phyloP scores from a whole-genome alignment of 768 basidiomycete species.

The Psilocybe azurescens region DNA sequence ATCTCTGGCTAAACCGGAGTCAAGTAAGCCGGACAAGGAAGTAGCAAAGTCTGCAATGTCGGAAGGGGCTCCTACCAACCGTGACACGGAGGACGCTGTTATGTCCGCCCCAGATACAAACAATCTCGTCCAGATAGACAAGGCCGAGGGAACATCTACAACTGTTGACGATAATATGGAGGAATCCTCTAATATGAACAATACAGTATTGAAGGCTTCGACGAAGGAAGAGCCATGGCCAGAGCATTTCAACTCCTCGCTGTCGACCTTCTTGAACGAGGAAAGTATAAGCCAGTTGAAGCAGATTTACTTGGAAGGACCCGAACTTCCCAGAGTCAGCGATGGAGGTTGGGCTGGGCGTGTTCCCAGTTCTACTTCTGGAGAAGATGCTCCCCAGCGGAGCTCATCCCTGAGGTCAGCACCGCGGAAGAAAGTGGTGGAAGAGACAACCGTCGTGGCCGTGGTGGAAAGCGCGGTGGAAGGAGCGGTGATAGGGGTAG shows the following conservation, averaged over 20 bases:
- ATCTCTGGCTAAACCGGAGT: conserved; percentile 73
- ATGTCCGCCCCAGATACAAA: conserved; percentile 11
- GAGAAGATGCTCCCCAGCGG: conserved; percentile 3
- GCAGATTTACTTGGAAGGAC: conserved; percentile 80
- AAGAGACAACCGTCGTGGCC: conserved; percentile 52
- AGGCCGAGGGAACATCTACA: neutral
- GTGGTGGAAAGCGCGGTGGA: conserved; percentile 45
- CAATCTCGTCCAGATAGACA: neutral
- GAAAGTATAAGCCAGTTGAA: conserved; percentile 67
- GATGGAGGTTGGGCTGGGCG: conserved; percentile 79
- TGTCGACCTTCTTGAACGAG: conserved; percentile 69
- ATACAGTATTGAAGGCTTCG: conserved; percentile 5
- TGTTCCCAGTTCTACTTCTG: conserved; percentile 32
- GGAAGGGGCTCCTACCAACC: conserved; percentile 3
- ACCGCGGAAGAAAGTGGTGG: conserved; percentile 35
- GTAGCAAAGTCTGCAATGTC: conserved; percentile 1
- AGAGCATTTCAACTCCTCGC: conserved; percentile 55
- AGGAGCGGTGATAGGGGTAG: conserved; percentile 21
- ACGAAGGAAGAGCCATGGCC: conserved; percentile 63
- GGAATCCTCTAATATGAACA: conserved; percentile 1
- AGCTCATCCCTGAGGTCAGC: conserved; percentile 14
- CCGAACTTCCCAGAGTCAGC: conserved; percentile 72
- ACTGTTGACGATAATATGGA: conserved; percentile 3
- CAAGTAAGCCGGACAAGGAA: conserved; percentile 47
- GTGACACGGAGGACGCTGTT: too few relatives aligned